A percentile compares a stretch with the other conserved stretches of the same genome.
These are phyloP conservation scores for Candida namnaoensis DNA, from an alignment of 805 yeast species.

Conservation along the genomic window DNA sequence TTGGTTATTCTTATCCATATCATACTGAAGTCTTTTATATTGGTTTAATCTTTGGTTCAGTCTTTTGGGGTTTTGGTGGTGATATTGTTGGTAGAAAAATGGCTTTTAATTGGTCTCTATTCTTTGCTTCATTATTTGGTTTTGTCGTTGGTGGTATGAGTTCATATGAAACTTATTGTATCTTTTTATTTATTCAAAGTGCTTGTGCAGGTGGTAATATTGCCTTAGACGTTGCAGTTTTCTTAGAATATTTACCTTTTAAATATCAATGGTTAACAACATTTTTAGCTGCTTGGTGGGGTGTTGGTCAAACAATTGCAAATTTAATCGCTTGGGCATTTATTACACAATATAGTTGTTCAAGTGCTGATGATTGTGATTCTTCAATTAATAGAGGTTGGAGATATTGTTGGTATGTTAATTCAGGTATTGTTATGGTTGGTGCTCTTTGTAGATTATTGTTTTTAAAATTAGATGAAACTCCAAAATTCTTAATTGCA, in stretches of 20 bases:
- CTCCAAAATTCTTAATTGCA: slow-evolving; percentile 43
- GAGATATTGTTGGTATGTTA: slow-evolving; percentile 47
- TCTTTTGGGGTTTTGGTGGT: slow-evolving; percentile 42
- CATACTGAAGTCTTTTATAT: slow-evolving; percentile 36
- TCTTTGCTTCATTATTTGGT: slow-evolving; percentile 36
- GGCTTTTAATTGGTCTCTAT: slow-evolving; percentile 39
- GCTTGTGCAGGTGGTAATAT: slow-evolving; percentile 45
- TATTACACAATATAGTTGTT: slow-evolving; percentile 37
- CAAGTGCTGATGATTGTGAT: slow-evolving; percentile 30
- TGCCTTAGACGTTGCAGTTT: slow-evolving; percentile 42
- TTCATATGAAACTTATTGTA: slow-evolving; percentile 36
- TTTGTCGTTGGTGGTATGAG: slow-evolving; percentile 41
- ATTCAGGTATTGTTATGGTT: slow-evolving; percentile 39
- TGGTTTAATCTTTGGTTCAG: slow-evolving; percentile 39
- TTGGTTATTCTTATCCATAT: slow-evolving; percentile 31
- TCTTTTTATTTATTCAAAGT: slow-evolving; percentile 34
- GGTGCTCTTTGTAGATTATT: slow-evolving; percentile 40
- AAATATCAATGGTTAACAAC: slow-evolving; percentile 41
- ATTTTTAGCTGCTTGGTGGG: slow-evolving; percentile 46
- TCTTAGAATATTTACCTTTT: slow-evolving; percentile 39
- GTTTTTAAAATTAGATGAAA: slow-evolving; percentile 34
- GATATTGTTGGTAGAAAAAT: slow-evolving; percentile 41
- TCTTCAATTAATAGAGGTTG: slow-evolving; percentile 44
- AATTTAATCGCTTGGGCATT: slow-evolving; percentile 44
- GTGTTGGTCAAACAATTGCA: slow-evolving; percentile 47